Evolutionary conservation across 352 stramenopile genomes (phyloP), one percentile per base, ranked within the genome.

Genomic region (Lagenidium giganteum): DNA sequence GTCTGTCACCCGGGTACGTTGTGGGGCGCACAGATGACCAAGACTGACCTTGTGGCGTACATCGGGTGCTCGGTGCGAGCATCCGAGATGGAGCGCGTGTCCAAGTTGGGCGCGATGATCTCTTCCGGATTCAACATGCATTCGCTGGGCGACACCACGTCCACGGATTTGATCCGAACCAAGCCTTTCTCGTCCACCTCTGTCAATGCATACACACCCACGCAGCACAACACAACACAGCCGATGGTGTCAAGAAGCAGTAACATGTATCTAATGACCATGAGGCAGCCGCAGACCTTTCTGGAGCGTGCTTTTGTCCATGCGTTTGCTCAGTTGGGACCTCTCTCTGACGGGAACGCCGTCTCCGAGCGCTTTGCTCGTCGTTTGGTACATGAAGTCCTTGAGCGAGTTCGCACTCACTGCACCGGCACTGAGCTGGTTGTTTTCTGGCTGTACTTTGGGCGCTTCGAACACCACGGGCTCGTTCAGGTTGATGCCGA

Each of bases 351-450:
- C 29, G 2, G 52, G 58, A 3, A 75, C 32, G 16, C 70, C 60
- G 2, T 87, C 68, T 7, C 76, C 80, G 8, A 88, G 57, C 29
- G 43, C 50, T 4, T 71, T 58, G 27, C 54, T 77, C 13, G 79
- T 87, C 14, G 76, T 87, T 44, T 89, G 68, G 54, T 92, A 89
- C 73, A 89, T 92, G 51, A 89, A 87, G 24, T 87, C 67, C 20
- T 66, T 76, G 39, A 87, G 54, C 20, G 54, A 37, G 18, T 51
- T 59, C 16, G 5, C 13, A 5, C 11, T 38, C n/a, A n/a, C n/a
- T n/a, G n/a, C n/a, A n/a, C n/a, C n/a, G n/a, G n/a, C n/a, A n/a
- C n/a, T n/a, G n/a, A n/a, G n/a, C n/a, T 66, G 46, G 23, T 53
- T 56, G 17, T 20, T 62, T n/a, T n/a, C n/a, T n/a, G n/a, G n/a